A percentile compares a stretch with the other conserved stretches of the same genome.
phyloP scores from a whole-genome alignment of 495 filamentous ascomycete genomes.

The Penicillium chermesinum region DNA sequence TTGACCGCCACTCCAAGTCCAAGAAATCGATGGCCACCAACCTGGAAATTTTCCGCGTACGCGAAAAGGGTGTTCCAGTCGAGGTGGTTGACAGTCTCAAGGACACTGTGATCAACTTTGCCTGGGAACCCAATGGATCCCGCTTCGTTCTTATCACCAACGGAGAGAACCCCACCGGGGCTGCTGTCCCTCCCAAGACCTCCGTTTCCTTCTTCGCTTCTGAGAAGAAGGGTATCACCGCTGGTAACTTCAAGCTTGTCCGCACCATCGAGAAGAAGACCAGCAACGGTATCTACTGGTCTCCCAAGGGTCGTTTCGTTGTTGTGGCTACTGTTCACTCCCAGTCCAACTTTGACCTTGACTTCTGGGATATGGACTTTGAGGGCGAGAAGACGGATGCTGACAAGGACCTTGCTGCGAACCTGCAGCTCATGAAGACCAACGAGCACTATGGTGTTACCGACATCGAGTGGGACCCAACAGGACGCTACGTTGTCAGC shows the following conservation, averaged over 20 bases:
- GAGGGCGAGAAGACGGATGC: conserved; percentile 91
- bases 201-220: conserved; percentile 93
- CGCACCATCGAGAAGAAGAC: conserved; percentile 96
- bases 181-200: conserved; percentile 89
- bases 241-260: conserved; percentile 93
- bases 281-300: conserved; percentile 99
- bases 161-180: conserved; percentile 69
- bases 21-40: conserved; percentile 97
- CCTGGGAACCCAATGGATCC: conserved; percentile 97
- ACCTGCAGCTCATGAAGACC: conserved; percentile 86
- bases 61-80: conserved; percentile 94
- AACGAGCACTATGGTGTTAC: conserved; percentile 96
- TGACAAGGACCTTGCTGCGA: conserved; percentile 91
- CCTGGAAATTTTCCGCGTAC: conserved; percentile 94
- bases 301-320: conserved; percentile 92
- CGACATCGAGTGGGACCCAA: conserved; percentile 96
- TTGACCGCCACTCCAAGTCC: conserved; percentile 96
- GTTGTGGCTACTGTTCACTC: conserved; percentile 88
- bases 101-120: conserved; percentile 97
- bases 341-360: conserved; percentile 86
- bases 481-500: conserved; percentile 86
- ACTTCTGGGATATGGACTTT: conserved; percentile 96
- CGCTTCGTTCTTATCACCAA: conserved; percentile 97
- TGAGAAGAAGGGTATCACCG: conserved; percentile 75
- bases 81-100: conserved; percentile 97